Evolutionary conservation across 208 protist species (phyloP).

Genomic region (Lotmaria passim): DNA sequence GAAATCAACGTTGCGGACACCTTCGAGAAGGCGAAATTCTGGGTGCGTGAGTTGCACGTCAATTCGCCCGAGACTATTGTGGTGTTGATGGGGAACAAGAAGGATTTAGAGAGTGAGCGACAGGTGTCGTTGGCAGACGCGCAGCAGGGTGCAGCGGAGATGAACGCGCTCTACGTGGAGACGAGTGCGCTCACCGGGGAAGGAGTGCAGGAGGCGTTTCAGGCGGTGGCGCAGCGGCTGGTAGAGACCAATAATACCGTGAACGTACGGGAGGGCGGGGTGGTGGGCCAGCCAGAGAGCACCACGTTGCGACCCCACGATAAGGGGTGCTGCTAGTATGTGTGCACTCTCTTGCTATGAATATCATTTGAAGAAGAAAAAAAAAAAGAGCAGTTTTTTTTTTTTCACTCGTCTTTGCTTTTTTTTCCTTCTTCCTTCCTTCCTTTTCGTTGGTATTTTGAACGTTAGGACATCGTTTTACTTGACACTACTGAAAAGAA

Average conservation of each 20-base stretch:
- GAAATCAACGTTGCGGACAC: slow-evolving; percentile 95
- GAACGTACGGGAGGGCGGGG: slow-evolving; percentile 74
- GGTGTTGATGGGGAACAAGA: slow-evolving; percentile 96
- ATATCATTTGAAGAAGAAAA: too few relatives aligned
- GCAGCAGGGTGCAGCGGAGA: slow-evolving; percentile 47
- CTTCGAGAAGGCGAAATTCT: slow-evolving; percentile 95
- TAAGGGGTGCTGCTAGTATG: slow-evolving; percentile 7
- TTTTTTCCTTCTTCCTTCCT: slow-evolving; percentile 7
- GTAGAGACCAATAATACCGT: slow-evolving; percentile 60
- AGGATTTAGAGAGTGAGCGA: slow-evolving; percentile 82
- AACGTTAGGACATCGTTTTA: too few relatives aligned
- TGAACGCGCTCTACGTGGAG: slow-evolving; percentile 66
- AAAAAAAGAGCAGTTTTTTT: neutral
- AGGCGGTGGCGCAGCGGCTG: slow-evolving; percentile 52
- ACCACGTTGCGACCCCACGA: slow-evolving; percentile 7
- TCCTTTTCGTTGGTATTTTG: too few relatives aligned
- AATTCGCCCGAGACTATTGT: slow-evolving; percentile 92
- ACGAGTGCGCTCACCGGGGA: slow-evolving; percentile 76
- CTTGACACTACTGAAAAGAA: too few relatives aligned
- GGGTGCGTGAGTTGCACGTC: slow-evolving; percentile 95
- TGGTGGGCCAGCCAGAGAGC: slow-evolving; percentile 45
- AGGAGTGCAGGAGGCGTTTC: slow-evolving; percentile 77
- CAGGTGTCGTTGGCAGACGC: slow-evolving; percentile 65
- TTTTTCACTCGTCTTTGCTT: neutral
- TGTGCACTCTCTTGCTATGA: too few relatives aligned